Evolutionary conservation across 331 rosid species (phyloP).

Genomic region (Acacia concinna): DNA sequence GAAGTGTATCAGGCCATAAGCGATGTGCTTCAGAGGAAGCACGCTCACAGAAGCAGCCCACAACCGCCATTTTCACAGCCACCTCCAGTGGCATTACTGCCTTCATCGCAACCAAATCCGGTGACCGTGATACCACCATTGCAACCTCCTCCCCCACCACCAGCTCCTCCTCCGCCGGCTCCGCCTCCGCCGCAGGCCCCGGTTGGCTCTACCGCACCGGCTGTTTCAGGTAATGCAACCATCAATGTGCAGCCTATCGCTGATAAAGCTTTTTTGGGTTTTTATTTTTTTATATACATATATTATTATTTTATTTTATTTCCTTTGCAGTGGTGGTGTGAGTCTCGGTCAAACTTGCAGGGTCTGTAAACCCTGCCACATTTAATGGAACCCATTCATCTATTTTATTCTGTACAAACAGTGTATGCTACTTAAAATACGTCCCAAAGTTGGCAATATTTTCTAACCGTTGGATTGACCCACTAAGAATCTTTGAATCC

Average conservation of each 20-base stretch:
- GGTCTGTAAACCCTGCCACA: slow-evolving; percentile 69
- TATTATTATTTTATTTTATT: neutral
- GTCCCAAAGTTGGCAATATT: neutral
- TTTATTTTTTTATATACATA: neutral
- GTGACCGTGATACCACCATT: neutral
- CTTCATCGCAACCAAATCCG: slow-evolving; percentile 2
- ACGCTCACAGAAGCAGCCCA: slow-evolving; percentile 25
- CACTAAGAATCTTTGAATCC: neutral
- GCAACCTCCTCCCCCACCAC: slow-evolving; percentile 29
- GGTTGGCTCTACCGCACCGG: slow-evolving; percentile 43
- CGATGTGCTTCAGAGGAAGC: slow-evolving; percentile 57
- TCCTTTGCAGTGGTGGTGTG: slow-evolving; percentile 30
- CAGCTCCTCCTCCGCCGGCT: slow-evolving; percentile 16
- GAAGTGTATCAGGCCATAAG: slow-evolving; percentile 55
- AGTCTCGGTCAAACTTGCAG: slow-evolving; percentile 74
- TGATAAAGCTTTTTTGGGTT: slow-evolving; percentile 24
- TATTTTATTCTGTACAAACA: slow-evolving; percentile 23
- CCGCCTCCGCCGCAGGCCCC: slow-evolving; percentile 44
- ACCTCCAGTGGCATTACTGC: neutral
- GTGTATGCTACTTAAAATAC: slow-evolving; percentile 33
- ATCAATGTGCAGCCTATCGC: slow-evolving; percentile 37
- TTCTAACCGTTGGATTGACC: slow-evolving; percentile 25
- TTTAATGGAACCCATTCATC: slow-evolving; percentile 46
- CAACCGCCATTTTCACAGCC: neutral
- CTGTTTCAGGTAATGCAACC: slow-evolving; percentile 43